These are phyloP conservation scores for Hemisphaericaspora lyxosophila DNA, from an alignment of 1,139 yeast genomes.

Conservation along the genomic window DNA sequence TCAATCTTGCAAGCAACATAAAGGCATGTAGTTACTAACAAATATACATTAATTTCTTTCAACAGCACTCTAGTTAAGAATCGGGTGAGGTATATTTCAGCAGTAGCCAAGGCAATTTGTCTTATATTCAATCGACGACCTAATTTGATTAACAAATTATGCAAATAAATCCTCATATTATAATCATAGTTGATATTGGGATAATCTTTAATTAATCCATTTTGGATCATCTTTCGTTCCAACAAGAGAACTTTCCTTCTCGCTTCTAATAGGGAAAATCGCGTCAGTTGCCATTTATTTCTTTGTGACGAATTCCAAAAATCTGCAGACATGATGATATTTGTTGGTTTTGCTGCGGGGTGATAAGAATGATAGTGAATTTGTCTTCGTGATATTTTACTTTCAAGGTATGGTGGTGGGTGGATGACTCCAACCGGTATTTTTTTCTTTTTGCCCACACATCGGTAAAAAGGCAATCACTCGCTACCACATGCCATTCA, in stretches of 20 bases:
- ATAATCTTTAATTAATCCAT: slow-evolving; percentile 45
- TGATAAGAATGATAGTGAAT: too few species aligned
- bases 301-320: slow-evolving; percentile 50
- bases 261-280: slow-evolving; percentile 40
- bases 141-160: slow-evolving; percentile 65
- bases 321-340: slow-evolving; percentile 51
- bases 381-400: too few species aligned
- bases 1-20: slow-evolving; percentile 92
- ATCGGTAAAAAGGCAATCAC: too few species aligned
- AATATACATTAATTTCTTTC: slow-evolving; percentile 78
- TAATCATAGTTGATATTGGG: slow-evolving; percentile 53
- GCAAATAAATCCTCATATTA: slow-evolving; percentile 67
- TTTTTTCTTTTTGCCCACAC: too few species aligned
- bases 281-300: slow-evolving; percentile 43
- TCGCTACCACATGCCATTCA: too few species aligned
- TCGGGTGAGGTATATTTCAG: slow-evolving; percentile 78
- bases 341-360: too few species aligned
- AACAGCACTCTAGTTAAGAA: slow-evolving; percentile 72
- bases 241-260: slow-evolving; percentile 38
- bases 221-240: slow-evolving; percentile 48
- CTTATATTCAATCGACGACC: slow-evolving; percentile 77
- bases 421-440: too few species aligned
- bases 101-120: slow-evolving; percentile 84
- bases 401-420: not conserved
- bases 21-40: slow-evolving; percentile 79